Conservation (phyloP, 2,329 filamentous ascomycete genomes). For the Emmonsia crescens region DNA sequence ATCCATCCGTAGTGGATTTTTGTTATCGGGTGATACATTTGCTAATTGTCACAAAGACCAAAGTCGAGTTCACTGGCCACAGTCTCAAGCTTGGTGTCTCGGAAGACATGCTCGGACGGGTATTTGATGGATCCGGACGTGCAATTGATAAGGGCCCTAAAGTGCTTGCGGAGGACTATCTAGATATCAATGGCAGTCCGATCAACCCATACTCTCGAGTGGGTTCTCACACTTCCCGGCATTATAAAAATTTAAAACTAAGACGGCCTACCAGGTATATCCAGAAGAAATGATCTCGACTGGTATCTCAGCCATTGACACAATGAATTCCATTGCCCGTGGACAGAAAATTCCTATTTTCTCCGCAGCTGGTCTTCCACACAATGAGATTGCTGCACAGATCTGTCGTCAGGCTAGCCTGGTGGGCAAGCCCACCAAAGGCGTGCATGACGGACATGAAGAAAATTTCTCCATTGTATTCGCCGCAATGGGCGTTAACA, state of each 20-base stretch:
- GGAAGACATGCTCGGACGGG: constrained; percentile 97
- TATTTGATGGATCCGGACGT: constrained; percentile 95
- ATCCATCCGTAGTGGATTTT: background rate
- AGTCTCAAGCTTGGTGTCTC: constrained; percentile 98
- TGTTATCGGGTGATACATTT: background rate
- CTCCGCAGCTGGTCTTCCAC: constrained; percentile 92
- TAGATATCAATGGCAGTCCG: constrained; percentile 97
- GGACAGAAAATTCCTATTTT: constrained; percentile 99
- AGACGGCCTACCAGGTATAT: constrained; percentile 56
- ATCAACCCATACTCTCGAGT: constrained; percentile 98
- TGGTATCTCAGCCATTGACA: constrained; percentile 97
- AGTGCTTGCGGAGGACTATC: constrained; percentile 92
- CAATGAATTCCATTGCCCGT: constrained; percentile 96
- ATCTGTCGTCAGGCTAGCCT: constrained; percentile 95
- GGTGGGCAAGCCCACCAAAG: constrained; percentile 88
- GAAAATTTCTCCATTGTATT: constrained; percentile 99
- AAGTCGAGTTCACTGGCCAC: constrained; percentile 93
- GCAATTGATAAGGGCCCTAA: constrained; percentile 99
- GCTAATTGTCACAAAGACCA: constrained; percentile 50
- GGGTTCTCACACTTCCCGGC: constrained; percentile 25
- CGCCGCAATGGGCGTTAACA: constrained; percentile 99
- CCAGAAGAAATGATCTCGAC: constrained; percentile 99
- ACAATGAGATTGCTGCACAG: constrained; percentile 98
- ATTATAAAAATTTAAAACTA: constrained; percentile 6
- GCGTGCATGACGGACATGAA: constrained; percentile 88